A percentile compares a stretch with the other conserved stretches of the same genome.
Evolutionary conservation across 805 yeast species (phyloP).

Genomic region (Candida lessepsii): DNA sequence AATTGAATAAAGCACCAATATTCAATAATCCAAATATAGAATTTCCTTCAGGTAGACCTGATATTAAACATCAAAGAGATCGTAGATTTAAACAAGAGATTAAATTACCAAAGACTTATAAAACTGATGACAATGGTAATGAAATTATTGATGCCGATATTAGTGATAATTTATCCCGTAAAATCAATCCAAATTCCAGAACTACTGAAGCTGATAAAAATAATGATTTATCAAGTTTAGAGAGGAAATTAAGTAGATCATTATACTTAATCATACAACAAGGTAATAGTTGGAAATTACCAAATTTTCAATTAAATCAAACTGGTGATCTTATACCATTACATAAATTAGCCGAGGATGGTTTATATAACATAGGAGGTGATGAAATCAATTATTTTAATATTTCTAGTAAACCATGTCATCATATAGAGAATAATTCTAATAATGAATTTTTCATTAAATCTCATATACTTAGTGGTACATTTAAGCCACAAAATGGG

Average conservation of each 20-base stretch:
- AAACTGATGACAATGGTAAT: conserved; percentile 27
- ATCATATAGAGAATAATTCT: conserved; percentile 49
- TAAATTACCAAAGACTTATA: conserved; percentile 66
- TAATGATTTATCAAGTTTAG: conserved; percentile 66
- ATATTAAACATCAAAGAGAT: conserved; percentile 84
- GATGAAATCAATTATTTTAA: conserved; percentile 77
- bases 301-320: conserved; percentile 51
- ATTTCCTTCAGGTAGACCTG: conserved; percentile 83
- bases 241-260: conserved; percentile 75
- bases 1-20: conserved; percentile 74
- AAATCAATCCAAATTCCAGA: conserved; percentile 69
- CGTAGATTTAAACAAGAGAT: conserved; percentile 78
- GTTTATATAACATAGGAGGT: conserved; percentile 72
- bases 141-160: conserved; percentile 34
- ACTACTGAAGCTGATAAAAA: conserved; percentile 70
- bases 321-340: conserved; percentile 47
- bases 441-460: conserved; percentile 69
- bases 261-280: conserved; percentile 68
- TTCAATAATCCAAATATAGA: conserved; percentile 71
- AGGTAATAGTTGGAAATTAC: conserved; percentile 67
- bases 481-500: conserved; percentile 47
- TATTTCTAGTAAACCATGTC: conserved; percentile 88
- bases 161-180: conserved; percentile 59
- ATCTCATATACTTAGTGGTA: conserved; percentile 86
- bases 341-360: conserved; percentile 71